A percentile compares a stretch with the other conserved stretches of the same genome.
Evolutionary conservation across 2,329 filamentous ascomycete species (phyloP).

Genomic region (Arachnomyces sp.): DNA sequence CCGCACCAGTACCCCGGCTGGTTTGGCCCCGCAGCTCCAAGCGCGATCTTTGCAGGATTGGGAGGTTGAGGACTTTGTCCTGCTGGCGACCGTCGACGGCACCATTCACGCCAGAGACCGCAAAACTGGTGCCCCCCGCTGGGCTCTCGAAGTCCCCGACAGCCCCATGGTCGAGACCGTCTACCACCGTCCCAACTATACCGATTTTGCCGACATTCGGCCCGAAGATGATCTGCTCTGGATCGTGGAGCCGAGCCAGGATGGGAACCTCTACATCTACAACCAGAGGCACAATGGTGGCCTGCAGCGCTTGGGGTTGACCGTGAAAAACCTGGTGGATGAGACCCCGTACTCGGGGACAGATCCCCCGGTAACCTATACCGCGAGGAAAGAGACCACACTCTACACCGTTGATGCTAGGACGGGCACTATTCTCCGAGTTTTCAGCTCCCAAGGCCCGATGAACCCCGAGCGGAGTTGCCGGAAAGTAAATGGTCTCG

Average conservation of each 20-base stretch:
- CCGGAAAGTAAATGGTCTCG: slow-evolving; percentile 56
- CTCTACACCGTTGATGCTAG: slow-evolving; percentile 83
- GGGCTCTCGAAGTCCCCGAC: slow-evolving; percentile 70
- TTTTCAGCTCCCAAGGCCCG: slow-evolving; percentile 69
- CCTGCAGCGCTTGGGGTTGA: slow-evolving; percentile 40
- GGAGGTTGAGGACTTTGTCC: slow-evolving; percentile 99
- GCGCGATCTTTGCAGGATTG: slow-evolving; percentile 98
- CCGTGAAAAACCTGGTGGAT: slow-evolving; percentile 72
- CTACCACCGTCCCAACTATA: slow-evolving; percentile 65
- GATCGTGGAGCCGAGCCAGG: slow-evolving; percentile 85
- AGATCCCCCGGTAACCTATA: slow-evolving; percentile 75
- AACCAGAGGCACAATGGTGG: slow-evolving; percentile 52
- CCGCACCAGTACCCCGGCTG: slow-evolving; percentile 56
- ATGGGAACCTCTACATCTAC: slow-evolving; percentile 83
- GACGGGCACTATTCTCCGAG: slow-evolving; percentile 72
- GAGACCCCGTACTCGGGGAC: slow-evolving; percentile 68
- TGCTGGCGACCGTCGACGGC: slow-evolving; percentile 99
- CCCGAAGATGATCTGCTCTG: slow-evolving; percentile 80
- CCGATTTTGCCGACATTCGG: slow-evolving; percentile 46
- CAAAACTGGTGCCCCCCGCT: slow-evolving; percentile 72
- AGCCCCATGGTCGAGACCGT: slow-evolving; percentile 85
- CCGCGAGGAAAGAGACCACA: slow-evolving; percentile 81
- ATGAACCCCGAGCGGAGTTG: slow-evolving; percentile 68
- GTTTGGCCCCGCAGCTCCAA: slow-evolving; percentile 73
- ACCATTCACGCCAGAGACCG: slow-evolving; percentile 86